Evolutionary conservation across 306 rosid genomes (phyloP), one percentile per base, ranked within the genome.

Genomic region (Ammopiptanthus mongolicus): DNA sequence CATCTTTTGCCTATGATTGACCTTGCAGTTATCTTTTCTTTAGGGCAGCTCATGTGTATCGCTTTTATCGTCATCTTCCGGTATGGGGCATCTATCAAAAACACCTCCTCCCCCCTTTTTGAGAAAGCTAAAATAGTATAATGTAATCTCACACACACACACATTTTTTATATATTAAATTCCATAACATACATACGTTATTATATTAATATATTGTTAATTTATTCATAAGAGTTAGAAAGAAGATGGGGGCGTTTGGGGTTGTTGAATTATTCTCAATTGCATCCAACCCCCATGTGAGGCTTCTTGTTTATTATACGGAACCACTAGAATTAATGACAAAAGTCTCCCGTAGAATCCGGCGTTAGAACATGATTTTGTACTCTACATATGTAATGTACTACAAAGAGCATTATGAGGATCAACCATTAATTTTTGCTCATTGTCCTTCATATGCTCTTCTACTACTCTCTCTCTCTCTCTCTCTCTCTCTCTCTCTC

Each of bases 221-320:
- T 17, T n/a, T 48, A 58, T 66, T 57, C 3, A 1, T n/a, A 52
- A 63, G 74, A 81, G 70, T 69, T 81, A 63, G 78, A 70, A 41
- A 76, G 46, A 76, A 76, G 61, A 53, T 23, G 58, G 65, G 74
- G 72, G 51, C 37, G 71, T 68, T 83, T 81, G 81, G 76, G 81
- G 80, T 86, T 76, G 91, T 74, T 84, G 90, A 86, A 89, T 80
- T 85, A 83, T 88, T 84, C 82, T 42, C 34, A 17, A 46, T 46
- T 68, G 69, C 84, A 34, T 84, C 83, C 75, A 72, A 75, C 79
- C 34, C 82, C 87, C 94, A 90, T 93, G 95, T 88, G 96, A 87
- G 77, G 53, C 13, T 55, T 56, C 4, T 53, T 37, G 72, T 75
- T 73, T 82, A 85, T 74, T 77, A 37, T 4, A 15, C 3, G 71